Evolutionary conservation across 192 early-diverging fungal species (phyloP), one percentile per base, ranked within the genome.

Genomic region (Fimicolochytrium jonesii): DNA sequence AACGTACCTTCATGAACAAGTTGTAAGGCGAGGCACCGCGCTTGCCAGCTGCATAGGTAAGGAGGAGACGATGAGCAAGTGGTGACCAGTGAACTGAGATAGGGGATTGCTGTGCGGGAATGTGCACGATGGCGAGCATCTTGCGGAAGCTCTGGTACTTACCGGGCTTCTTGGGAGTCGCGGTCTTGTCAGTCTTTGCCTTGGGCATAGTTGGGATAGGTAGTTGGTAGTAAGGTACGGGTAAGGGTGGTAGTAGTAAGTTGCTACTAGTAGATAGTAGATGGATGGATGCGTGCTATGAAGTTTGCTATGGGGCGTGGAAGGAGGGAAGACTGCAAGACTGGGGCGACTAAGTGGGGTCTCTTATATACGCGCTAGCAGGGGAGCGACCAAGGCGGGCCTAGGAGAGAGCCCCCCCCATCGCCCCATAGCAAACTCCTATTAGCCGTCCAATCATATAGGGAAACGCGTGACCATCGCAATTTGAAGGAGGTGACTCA

Each of bases 1-100:
- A 47, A 32, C 46, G 13, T 62, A 52, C 60, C 62, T 73, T 73
- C 71, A 73, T 73, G 51, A 73, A 73, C 26, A 60, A 35, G 61
- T 73, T 73, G 67, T 73, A 73, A 9, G 71, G 55, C 5, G 66
- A 69, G 15, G 66, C 55, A 20, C 47, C 63, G 32, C 71, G 66
- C 62, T 64, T 64, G 4, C 52, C 46, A n/a, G n/a, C n/a, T n/a
- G n/a, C n/a, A n/a, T n/a, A n/a, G n/a, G n/a, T n/a, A n/a, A n/a
- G n/a, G n/a, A n/a, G n/a, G n/a, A n/a, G n/a, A n/a, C n/a, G n/a
- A n/a, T n/a, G n/a, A n/a, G n/a, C n/a, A n/a, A n/a, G n/a, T n/a
- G n/a, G n/a, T n/a, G n/a, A n/a, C n/a, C n/a, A n/a, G n/a, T n/a
- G n/a, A n/a, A n/a, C n/a, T n/a, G n/a, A n/a, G n/a, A n/a, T n/a